A percentile compares a stretch with the other conserved stretches of the same genome.
Conservation (phyloP, 805 yeast genomes). For the Cyberlindnera mycetangii region DNA sequence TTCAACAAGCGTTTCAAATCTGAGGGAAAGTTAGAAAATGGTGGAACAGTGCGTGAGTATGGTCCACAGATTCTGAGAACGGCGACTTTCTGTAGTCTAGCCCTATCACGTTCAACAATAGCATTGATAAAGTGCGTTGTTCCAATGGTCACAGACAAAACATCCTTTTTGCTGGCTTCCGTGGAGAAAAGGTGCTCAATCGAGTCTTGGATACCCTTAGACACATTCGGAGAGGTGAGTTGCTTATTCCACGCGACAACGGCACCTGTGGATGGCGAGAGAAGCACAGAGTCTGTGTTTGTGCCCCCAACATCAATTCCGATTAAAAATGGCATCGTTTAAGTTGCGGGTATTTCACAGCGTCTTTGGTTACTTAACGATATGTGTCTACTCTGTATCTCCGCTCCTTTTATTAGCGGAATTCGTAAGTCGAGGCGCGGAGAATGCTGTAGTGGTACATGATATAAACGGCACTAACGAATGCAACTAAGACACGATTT, state of each 20-base stretch:
- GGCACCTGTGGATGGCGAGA: constrained; percentile 37
- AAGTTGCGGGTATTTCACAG: no score
- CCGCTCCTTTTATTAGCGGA: background rate
- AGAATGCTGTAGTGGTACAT: background rate
- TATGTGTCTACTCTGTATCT: background rate
- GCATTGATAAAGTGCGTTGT: constrained; percentile 53
- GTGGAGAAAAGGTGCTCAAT: constrained; percentile 32
- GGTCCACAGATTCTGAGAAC: constrained; percentile 45
- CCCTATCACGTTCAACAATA: constrained; percentile 43
- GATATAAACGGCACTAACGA: no score
- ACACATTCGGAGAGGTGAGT: constrained; percentile 42
- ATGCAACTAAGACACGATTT: no score
- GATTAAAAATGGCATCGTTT: constrained; percentile 28
- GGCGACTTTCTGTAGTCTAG: constrained; percentile 42
- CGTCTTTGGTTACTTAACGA: background rate
- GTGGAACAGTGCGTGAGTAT: constrained; percentile 36
- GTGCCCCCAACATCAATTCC: constrained; percentile 55
- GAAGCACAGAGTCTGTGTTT: constrained; percentile 45
- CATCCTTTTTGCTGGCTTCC: constrained; percentile 27
- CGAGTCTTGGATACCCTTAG: constrained; percentile 40
- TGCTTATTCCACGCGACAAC: constrained; percentile 43
- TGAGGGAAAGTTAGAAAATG: constrained; percentile 44
- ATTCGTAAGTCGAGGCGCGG: background rate
- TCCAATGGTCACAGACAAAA: constrained; percentile 46
- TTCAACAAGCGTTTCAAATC: constrained; percentile 34